Evolutionary conservation across 371 early-diverging fungal species (phyloP).

Genomic region (Actinomucor elegans): DNA sequence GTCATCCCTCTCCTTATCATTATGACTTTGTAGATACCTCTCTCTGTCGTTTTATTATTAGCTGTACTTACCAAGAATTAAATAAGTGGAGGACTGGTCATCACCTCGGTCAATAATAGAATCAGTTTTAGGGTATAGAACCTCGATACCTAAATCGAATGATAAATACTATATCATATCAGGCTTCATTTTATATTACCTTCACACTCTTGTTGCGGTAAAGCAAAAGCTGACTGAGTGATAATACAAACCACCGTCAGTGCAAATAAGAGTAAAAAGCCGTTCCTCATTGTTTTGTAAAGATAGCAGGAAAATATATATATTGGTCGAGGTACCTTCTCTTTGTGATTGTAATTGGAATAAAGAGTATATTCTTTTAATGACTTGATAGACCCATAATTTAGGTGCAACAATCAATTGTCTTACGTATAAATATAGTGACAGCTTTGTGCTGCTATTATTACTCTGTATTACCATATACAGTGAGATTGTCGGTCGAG

Average conservation of each 20-base stretch:
- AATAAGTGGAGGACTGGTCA: conserved; percentile 10
- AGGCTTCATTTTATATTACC: neutral
- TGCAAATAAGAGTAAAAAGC: too few relatives aligned
- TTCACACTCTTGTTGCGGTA: conserved; percentile 5
- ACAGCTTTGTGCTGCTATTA: neutral
- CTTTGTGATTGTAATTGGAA: too few relatives aligned
- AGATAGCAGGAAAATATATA: too few relatives aligned
- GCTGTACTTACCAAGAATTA: conserved; percentile 16
- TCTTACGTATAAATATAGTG: too few relatives aligned
- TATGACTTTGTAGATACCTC: neutral
- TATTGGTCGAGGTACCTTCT: too few relatives aligned
- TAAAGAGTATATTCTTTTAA: too few relatives aligned
- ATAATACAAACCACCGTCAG: too few relatives aligned
- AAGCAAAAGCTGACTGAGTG: neutral
- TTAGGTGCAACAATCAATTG: too few relatives aligned
- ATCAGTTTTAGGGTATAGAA: conserved; percentile 18
- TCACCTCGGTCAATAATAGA: conserved; percentile 11
- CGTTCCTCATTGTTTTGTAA: too few relatives aligned
- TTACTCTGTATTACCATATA: neutral
- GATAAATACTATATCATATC: too few relatives aligned
- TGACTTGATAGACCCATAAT: too few relatives aligned
- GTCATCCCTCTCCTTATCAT: neutral
- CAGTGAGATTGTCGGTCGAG: neutral
- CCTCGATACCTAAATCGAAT: conserved; percentile 5
- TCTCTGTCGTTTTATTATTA: neutral